Percentiles rank a stretch among this genome's conserved stretches.
phyloP scores from a whole-genome alignment of 1,139 yeast genomes.

The Taiozyma onychis region DNA sequence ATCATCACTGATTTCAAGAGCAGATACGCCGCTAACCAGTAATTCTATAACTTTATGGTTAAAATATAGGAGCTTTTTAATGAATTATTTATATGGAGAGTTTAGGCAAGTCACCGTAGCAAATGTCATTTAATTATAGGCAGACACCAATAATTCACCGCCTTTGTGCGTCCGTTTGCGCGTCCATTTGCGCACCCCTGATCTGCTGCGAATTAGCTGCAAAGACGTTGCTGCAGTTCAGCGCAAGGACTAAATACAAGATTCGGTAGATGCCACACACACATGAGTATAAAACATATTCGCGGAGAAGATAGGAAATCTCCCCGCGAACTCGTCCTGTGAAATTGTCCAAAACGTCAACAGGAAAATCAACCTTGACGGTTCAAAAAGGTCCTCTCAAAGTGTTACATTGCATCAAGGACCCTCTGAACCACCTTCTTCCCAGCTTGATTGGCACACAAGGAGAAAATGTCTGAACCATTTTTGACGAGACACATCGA shows the following conservation, averaged over 20 bases:
- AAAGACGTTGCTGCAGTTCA: too few species aligned
- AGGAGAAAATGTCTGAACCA: not conserved
- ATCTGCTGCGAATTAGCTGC: too few species aligned
- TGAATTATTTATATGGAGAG: too few species aligned
- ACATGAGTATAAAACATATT: not conserved
- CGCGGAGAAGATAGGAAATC: not conserved
- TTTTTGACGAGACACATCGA: slow-evolving; percentile 8
- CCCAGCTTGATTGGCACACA: not conserved
- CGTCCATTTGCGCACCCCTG: too few species aligned
- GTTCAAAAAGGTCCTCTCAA: not conserved
- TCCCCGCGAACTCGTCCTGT: not conserved
- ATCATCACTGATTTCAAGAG: slow-evolving; percentile 3
- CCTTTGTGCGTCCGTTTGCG: too few species aligned
- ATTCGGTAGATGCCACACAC: too few species aligned
- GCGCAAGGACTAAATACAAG: too few species aligned
- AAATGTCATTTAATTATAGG: too few species aligned
- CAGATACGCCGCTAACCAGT: not conserved
- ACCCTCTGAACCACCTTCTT: not conserved
- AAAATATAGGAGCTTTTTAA: not conserved
- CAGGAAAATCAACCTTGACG: not conserved
- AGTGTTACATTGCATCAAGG: not conserved
- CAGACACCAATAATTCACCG: too few species aligned
- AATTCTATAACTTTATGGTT: not conserved
- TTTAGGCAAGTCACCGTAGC: too few species aligned
- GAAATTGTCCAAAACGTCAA: not conserved